A percentile compares a stretch with the other conserved stretches of the same genome.
These are phyloP conservation scores for Alternaria burnsii DNA, from an alignment of 2,329 filamentous ascomycete species.

Conservation along the genomic window DNA sequence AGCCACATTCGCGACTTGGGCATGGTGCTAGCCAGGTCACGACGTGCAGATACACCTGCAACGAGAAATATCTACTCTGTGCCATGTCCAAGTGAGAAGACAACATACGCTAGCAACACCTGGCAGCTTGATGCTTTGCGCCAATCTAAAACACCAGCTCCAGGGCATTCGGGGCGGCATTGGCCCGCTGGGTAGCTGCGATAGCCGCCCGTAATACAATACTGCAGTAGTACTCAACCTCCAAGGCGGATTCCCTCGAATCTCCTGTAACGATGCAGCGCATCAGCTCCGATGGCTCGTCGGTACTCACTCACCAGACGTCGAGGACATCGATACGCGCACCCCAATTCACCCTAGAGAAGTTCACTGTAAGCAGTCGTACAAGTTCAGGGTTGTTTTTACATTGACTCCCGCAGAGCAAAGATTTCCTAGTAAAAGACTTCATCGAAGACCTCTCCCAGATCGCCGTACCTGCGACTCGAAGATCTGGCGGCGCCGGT, in stretches of 20 bases:
- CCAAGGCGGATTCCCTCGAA: neutral
- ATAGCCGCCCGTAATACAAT: conserved; percentile 17
- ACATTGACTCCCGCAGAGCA: conserved; percentile 45
- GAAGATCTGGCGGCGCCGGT: conserved; percentile 72
- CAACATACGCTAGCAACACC: neutral
- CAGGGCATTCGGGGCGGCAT: conserved; percentile 16
- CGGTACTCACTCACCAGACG: conserved; percentile 51
- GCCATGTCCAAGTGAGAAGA: neutral
- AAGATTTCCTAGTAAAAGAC: conserved; percentile 96
- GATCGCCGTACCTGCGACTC: conserved; percentile 77
- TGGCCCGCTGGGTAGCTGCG: conserved; percentile 22
- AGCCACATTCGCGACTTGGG: conserved; percentile 32
- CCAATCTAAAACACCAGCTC: conserved; percentile 23
- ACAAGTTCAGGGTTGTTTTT: neutral
- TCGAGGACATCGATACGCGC: conserved; percentile 54
- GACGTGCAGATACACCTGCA: neutral
- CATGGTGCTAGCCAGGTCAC: neutral
- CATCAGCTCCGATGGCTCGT: conserved; percentile 53
- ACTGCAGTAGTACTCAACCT: conserved; percentile 9
- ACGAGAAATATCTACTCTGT: neutral
- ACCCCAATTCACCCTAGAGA: conserved; percentile 84
- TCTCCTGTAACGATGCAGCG: conserved; percentile 40
- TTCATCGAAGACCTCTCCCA: conserved; percentile 95
- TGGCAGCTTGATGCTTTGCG: conserved; percentile 20
- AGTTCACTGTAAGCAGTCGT: conserved; percentile 59